phyloP scores from a whole-genome alignment of 2,329 filamentous ascomycete genomes.

The Pyrenophora teres region DNA sequence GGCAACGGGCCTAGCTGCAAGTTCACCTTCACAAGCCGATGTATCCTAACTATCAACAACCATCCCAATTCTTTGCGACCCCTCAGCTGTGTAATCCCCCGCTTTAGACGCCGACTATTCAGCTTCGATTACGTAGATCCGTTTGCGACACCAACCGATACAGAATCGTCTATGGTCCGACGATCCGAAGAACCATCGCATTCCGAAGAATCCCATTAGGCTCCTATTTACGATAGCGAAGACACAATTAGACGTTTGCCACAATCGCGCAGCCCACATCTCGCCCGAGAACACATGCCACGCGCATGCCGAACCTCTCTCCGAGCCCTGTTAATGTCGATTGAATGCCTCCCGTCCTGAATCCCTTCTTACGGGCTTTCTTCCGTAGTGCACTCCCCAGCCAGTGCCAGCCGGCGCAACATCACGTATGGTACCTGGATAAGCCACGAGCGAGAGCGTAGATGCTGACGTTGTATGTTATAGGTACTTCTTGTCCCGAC shows the following conservation, averaged over 20 bases:
- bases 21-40: constrained; percentile 35
- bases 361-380: constrained; percentile 97
- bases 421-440: constrained; percentile 64
- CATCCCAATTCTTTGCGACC: constrained; percentile 13
- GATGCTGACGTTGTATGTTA: constrained; percentile 6
- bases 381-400: constrained; percentile 91
- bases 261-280: constrained; percentile 25
- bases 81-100: constrained; percentile 7
- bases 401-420: constrained; percentile 89
- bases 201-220: constrained; percentile 24
- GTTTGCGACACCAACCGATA: neutral
- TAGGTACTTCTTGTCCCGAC: constrained; percentile 86
- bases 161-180: constrained; percentile 1
- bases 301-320: constrained; percentile 21
- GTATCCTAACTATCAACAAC: constrained; percentile 8
- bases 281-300: constrained; percentile 37
- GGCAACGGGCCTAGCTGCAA: constrained; percentile 16
- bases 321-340: constrained; percentile 44
- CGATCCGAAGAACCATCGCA: constrained; percentile 19
- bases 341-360: constrained; percentile 93
- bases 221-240: constrained; percentile 26
- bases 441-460: neutral
- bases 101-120: neutral
- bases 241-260: constrained; percentile 12
- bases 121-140: neutral